Base-by-base conservation (phyloP, 75 land plant species). In the Chamaecyparis obtusa region DNA sequence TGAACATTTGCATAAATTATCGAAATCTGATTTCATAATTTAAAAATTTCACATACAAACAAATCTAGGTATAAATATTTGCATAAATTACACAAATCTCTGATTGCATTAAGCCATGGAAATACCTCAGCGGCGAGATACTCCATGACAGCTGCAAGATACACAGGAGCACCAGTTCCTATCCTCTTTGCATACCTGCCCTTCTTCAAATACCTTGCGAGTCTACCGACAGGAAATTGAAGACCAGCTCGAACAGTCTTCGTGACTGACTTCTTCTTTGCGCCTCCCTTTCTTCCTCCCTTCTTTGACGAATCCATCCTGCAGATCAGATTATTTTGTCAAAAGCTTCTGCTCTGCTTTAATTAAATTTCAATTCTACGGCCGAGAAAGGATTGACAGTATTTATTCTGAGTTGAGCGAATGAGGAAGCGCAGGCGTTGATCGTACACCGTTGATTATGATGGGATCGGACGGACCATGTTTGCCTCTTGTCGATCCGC, bases 161-260 rank as follows among this genome's bases (percentile, higher is more conserved):
- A 91, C 9, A 91, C 75, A 4, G 92, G 89, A 0, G 92, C 92
- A 0, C 92, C 92, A 24, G 84, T n/a, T 33, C 91, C 92, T 3
- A 77, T 67, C 3, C 91, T 37, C 84, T 91, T 82, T 3, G 91
- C 86, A 46, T 91, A 91, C 30, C 91, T 91, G 44, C 92, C 92
- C n/a, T 88, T 91, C 64, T 91, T 91, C 14, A 91, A 86, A 87
- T 37, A 91, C 74, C 91, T 88, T 33, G 77, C 92, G 35, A 91
- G 86, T 88, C 92, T 27, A 81, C 88, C 76, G 57, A 89, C 64
- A 49, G 85, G 77, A 87, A 91, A 37, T 51, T 86, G 43, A 77
- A 85, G 39, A 89, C 88, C 64, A 69, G 17, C 85, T 78, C 24
- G 39, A 19, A 16, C 37, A 8, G 80, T 36, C 37, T 39, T 77